A percentile compares a stretch with the other conserved stretches of the same genome.
Evolutionary conservation across 2,329 filamentous ascomycete genomes (phyloP).

Genomic region (Colletotrichum sojae): DNA sequence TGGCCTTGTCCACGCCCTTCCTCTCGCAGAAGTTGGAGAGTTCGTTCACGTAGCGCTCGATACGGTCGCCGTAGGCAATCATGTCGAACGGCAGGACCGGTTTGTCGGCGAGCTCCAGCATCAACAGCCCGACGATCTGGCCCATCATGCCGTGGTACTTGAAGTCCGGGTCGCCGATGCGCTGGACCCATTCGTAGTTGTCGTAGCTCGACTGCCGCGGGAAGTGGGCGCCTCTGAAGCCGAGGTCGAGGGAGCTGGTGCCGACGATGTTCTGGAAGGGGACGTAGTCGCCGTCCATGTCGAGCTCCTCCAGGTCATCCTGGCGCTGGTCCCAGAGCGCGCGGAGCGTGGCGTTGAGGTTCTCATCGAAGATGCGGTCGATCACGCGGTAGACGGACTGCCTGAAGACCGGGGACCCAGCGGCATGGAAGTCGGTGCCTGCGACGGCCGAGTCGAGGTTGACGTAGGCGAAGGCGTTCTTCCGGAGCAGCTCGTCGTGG

Average conservation of each 20-base stretch:
- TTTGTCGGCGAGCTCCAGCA: conserved; percentile 86
- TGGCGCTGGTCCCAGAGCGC: conserved; percentile 81
- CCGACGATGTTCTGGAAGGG: conserved; percentile 94
- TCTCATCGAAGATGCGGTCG: conserved; percentile 80
- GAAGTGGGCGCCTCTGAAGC: conserved; percentile 77
- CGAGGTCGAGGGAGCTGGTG: conserved; percentile 87
- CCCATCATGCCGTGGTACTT: conserved; percentile 84
- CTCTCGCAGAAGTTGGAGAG: conserved; percentile 54
- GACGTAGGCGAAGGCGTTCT: conserved; percentile 86
- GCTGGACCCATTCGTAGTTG: conserved; percentile 87
- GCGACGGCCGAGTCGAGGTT: conserved; percentile 90
- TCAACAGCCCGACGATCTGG: conserved; percentile 84
- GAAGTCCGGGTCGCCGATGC: conserved; percentile 86
- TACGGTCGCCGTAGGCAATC: conserved; percentile 76
- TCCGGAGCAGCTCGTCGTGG: conserved; percentile 79
- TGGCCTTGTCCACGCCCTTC: conserved; percentile 65
- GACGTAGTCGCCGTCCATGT: conserved; percentile 85
- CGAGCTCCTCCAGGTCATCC: conserved; percentile 75
- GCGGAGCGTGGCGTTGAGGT: conserved; percentile 78
- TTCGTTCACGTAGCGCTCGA: conserved; percentile 76
- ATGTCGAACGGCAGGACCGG: conserved; percentile 88
- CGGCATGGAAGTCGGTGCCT: conserved; percentile 81
- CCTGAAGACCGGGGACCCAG: conserved; percentile 85
- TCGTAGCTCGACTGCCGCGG: conserved; percentile 91
- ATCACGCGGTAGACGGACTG: conserved; percentile 81